Conservation (phyloP, 148 eudicot genomes). For the Vaccinium darrowii region DNA sequence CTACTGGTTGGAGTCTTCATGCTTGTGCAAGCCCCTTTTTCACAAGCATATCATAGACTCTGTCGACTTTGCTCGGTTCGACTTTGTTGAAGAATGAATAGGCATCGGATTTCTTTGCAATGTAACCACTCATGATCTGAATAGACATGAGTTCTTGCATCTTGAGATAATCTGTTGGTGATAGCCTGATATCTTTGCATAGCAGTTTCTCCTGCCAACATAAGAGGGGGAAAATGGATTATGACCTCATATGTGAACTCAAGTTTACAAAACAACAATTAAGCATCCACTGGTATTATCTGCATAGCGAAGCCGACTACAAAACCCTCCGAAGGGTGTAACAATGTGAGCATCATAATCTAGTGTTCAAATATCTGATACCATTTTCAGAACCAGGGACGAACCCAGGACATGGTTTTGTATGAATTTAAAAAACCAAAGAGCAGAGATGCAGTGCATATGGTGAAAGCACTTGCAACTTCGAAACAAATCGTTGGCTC, state of each 20-base stretch:
- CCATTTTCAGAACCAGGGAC: background rate
- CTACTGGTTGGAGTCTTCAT: constrained; percentile 16
- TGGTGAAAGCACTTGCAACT: background rate
- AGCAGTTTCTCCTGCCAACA: constrained; percentile 66
- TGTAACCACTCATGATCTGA: constrained; percentile 58
- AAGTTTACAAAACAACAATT: background rate
- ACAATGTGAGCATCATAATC: background rate
- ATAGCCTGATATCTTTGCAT: constrained; percentile 61
- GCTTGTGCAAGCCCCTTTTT: constrained; percentile 61
- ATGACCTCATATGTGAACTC: background rate
- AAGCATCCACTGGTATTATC: background rate
- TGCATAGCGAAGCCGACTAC: background rate
- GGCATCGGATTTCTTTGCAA: constrained; percentile 67
- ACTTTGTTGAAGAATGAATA: constrained; percentile 54
- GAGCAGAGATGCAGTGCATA: constrained; percentile 3
- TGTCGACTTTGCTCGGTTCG: constrained; percentile 68
- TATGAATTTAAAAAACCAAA: background rate
- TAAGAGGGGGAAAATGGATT: background rate
- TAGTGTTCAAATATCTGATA: background rate
- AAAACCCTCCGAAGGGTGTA: background rate
- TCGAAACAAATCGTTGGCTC: background rate
- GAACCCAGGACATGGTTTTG: background rate
- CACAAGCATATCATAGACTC: constrained; percentile 82
- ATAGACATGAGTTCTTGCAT: constrained; percentile 60
- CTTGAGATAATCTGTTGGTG: constrained; percentile 70